Conservation (phyloP, 2,329 filamentous ascomycete species). For the Neocucurbitaria cava region DNA sequence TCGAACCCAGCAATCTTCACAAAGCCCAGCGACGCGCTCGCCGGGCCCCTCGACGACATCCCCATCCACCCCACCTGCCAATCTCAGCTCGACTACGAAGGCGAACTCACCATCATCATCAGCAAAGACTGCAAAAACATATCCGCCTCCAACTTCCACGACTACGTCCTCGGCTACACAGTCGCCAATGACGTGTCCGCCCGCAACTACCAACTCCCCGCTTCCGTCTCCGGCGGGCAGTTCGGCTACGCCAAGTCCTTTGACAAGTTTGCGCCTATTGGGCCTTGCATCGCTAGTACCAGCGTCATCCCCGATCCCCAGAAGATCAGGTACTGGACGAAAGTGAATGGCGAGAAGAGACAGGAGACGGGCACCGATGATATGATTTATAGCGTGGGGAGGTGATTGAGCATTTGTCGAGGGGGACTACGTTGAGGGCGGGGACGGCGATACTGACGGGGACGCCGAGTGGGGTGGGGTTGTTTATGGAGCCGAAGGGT, state of each 20-base stretch:
- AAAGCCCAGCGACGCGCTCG: conserved; percentile 45
- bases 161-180: conserved; percentile 70
- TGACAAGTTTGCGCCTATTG: conserved; percentile 55
- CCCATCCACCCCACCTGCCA: conserved; percentile 42
- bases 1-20: conserved; percentile 44
- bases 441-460: conserved; percentile 61
- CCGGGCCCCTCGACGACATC: conserved; percentile 40
- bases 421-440: conserved; percentile 55
- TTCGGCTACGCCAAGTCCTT: conserved; percentile 55
- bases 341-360: conserved; percentile 54
- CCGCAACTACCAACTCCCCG: conserved; percentile 59
- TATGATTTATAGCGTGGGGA: conserved; percentile 56
- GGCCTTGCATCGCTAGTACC: conserved; percentile 49
- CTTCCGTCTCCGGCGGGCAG: conserved; percentile 42
- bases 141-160: conserved; percentile 61
- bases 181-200: conserved; percentile 69
- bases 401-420: conserved; percentile 54
- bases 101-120: conserved; percentile 47
- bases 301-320: conserved; percentile 42
- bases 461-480: conserved; percentile 52
- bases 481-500: conserved; percentile 50
- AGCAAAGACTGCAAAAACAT: conserved; percentile 44
- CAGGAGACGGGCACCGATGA: conserved; percentile 55
- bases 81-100: conserved; percentile 46
- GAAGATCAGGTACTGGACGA: conserved; percentile 46